A percentile compares a stretch with the other conserved stretches of the same genome.
phyloP scores from a whole-genome alignment of 345 rosid genomes.

The Mercurialis annua region DNA sequence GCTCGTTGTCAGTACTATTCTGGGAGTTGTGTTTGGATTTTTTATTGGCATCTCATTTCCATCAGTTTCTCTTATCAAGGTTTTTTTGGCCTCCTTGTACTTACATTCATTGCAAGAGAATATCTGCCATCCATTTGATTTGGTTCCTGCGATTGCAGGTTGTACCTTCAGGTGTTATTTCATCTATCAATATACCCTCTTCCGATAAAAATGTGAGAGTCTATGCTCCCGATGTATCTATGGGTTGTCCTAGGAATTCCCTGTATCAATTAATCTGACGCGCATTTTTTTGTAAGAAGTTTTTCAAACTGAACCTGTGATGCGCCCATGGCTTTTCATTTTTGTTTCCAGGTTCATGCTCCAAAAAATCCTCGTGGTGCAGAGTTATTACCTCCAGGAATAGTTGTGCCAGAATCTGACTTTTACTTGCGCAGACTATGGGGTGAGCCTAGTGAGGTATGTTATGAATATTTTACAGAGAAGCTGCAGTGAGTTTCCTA shows the following conservation, averaged over 20 bases:
- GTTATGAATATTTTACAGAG: constrained; percentile 6
- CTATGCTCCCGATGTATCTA: constrained; percentile 45
- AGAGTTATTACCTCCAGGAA: constrained; percentile 87
- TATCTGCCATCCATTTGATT: constrained; percentile 18
- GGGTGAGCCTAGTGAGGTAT: constrained; percentile 95
- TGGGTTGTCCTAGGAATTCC: constrained; percentile 4
- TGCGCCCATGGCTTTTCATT: constrained; percentile 15
- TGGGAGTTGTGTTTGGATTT: constrained; percentile 74
- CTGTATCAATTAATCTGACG: background rate
- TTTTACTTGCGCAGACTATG: constrained; percentile 81
- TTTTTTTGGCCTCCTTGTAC: constrained; percentile 24
- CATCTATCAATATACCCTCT: constrained; percentile 44
- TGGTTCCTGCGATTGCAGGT: constrained; percentile 45
- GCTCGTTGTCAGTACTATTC: constrained; percentile 46
- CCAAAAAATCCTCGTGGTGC: constrained; percentile 90
- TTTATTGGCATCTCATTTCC: constrained; percentile 72
- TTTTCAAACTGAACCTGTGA: background rate
- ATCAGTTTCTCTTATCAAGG: constrained; percentile 60
- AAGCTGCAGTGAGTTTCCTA: background rate
- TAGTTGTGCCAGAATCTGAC: constrained; percentile 75
- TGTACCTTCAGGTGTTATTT: constrained; percentile 48
- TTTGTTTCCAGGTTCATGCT: constrained; percentile 60
- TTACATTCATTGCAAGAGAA: background rate
- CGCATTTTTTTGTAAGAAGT: background rate
- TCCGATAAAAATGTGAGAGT: constrained; percentile 31